These are phyloP conservation scores for Hansfordia pulvinata DNA, from an alignment of 2,329 filamentous ascomycete species.

Conservation along the genomic window DNA sequence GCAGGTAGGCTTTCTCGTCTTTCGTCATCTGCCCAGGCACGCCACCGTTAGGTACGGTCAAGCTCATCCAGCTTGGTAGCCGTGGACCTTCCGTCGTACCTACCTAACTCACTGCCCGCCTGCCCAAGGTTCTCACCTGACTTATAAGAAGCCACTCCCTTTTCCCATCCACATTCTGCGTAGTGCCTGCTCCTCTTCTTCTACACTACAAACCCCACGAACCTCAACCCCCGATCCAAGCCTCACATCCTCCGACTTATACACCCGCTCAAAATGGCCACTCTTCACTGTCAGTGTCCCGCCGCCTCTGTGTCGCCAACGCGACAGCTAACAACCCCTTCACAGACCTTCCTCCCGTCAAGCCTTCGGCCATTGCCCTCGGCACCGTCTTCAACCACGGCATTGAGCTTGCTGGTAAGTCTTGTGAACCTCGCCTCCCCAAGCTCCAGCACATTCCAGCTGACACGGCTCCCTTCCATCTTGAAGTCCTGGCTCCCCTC, in stretches of 20 bases:
- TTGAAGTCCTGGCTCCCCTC: conserved; percentile 61
- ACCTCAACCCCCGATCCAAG: neutral
- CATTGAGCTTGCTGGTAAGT: conserved; percentile 57
- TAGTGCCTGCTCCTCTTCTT: neutral
- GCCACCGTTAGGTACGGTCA: too few relatives aligned
- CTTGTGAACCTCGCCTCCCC: neutral
- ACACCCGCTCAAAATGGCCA: conserved; percentile 2
- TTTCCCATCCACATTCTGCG: too few relatives aligned
- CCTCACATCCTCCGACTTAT: neutral
- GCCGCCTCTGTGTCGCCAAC: neutral
- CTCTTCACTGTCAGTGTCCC: conserved; percentile 3
- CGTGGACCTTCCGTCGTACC: too few relatives aligned
- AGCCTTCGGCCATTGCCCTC: conserved; percentile 94
- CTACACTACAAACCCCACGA: neutral
- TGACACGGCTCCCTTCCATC: conserved; percentile 1
- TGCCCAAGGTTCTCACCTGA: too few relatives aligned
- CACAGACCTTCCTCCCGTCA: conserved; percentile 58
- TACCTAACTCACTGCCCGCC: too few relatives aligned
- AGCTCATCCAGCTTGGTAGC: too few relatives aligned
- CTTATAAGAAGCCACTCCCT: too few relatives aligned
- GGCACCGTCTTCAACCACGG: conserved; percentile 94
- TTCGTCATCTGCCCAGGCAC: too few relatives aligned
- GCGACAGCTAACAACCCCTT: neutral
- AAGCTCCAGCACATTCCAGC: neutral
- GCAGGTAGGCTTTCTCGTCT: too few relatives aligned